Evolutionary conservation across 768 basidiomycete species (phyloP), one percentile per base, ranked within the genome.

Genomic region (Atractiella rhizophila): DNA sequence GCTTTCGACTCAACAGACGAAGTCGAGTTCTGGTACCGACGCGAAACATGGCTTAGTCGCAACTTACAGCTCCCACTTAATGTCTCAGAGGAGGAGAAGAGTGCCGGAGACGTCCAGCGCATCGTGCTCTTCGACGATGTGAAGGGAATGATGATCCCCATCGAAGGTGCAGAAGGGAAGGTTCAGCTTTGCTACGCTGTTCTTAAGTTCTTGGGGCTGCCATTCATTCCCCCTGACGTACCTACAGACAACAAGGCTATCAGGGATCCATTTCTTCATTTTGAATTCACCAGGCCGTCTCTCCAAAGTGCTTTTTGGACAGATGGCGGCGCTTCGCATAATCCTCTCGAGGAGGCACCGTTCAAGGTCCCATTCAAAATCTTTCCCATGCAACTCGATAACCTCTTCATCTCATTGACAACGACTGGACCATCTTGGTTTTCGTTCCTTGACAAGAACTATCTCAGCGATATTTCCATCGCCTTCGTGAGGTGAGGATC

Each of bases 111-210:
- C 43, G 59, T 61, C 0, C 62, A 53, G 45, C 48, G 56, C 8
- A 44, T 54, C 19, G 48, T 62, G n/a, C 51, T 64, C n/a, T 62
- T 59, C 40, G 37, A 43, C 40, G 62, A 64, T 42, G 49, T 64
- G 20, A 40, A 44, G 4, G 40, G 55, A 3, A 56, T 63, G 32
- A 54, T 64, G 24, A 55, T 60, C 46, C 37, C 54, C 13, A 47
- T 62, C n/a, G 41, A 50, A 2, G 46, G 45, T 4, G 44, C 51
- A 12, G 51, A 55, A 29, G 54, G 53, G 13, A 49, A 56, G 15
- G 47, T 54, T 1, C 58, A 61, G 32, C 53, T 61, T 34, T 44
- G 58, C 20, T 60, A 60, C 48, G 54, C 58, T 4, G 57, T 56
- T 40, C 51, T 64, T 38, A 51, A 53, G 18, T 62, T 60, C 48